Conservation (phyloP, 1,139 yeast genomes). For the Oligophagozyma castellii region DNA sequence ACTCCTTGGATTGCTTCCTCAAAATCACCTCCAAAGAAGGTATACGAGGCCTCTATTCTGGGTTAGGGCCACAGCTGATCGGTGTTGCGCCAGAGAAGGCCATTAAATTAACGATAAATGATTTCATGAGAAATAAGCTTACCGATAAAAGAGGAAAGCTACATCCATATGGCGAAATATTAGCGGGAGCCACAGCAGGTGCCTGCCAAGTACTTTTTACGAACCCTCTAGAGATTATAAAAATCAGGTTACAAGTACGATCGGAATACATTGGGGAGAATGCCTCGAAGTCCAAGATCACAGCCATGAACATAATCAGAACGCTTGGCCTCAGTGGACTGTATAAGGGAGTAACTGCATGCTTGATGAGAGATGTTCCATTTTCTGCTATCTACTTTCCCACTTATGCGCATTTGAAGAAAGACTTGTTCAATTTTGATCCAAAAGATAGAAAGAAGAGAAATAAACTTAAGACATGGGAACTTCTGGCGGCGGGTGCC, state of each 20-base stretch:
- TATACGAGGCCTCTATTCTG: constrained; percentile 77
- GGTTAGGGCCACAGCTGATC: constrained; percentile 83
- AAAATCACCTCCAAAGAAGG: constrained; percentile 76
- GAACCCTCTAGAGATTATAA: constrained; percentile 91
- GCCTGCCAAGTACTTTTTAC: constrained; percentile 94
- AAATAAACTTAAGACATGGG: constrained; percentile 60
- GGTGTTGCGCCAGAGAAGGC: constrained; percentile 99
- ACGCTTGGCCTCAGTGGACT: constrained; percentile 75
- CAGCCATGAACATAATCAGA: constrained; percentile 63
- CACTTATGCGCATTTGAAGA: constrained; percentile 85
- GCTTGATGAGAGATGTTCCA: constrained; percentile 90
- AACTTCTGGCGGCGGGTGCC: constrained; percentile 78
- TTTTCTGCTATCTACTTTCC: constrained; percentile 97
- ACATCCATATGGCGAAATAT: constrained; percentile 57
- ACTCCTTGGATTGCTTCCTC: constrained; percentile 74
- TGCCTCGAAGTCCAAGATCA: constrained; percentile 24
- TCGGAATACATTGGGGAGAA: constrained; percentile 39
- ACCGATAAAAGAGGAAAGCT: constrained; percentile 43
- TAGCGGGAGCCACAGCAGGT: constrained; percentile 92
- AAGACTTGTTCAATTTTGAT: constrained; percentile 69
- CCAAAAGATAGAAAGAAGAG: constrained; percentile 37
- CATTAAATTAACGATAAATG: constrained; percentile 88
- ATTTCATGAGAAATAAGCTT: constrained; percentile 65
- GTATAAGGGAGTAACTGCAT: constrained; percentile 86
- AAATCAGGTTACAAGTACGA: constrained; percentile 88